phyloP scores from a whole-genome alignment of 208 protist genomes.

The Crithidia brevicula region DNA sequence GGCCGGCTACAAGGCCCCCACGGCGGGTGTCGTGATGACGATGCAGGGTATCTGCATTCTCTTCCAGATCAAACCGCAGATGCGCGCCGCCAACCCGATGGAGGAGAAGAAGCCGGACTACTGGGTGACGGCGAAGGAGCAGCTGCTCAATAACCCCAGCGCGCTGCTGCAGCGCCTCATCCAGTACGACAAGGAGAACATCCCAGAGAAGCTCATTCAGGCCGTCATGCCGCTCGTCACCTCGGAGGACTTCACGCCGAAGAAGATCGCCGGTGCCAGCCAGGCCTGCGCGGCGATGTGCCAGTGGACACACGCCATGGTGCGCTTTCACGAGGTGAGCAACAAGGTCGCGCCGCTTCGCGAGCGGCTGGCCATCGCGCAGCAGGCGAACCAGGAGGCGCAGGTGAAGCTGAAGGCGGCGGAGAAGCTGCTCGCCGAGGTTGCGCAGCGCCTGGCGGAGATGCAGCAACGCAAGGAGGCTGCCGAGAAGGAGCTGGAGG shows the following conservation, averaged over 20 bases:
- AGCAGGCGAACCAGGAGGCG: slow-evolving; percentile 93
- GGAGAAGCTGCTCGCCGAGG: slow-evolving; percentile 87
- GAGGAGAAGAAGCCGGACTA: slow-evolving; percentile 97
- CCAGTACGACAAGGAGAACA: slow-evolving; percentile 97
- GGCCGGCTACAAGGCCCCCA: slow-evolving; percentile 95
- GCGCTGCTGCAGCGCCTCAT: slow-evolving; percentile 93
- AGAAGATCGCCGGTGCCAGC: slow-evolving; percentile 95
- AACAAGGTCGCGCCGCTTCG: slow-evolving; percentile 96
- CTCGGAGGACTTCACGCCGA: slow-evolving; percentile 95
- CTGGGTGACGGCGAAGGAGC: slow-evolving; percentile 94
- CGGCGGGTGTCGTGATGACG: slow-evolving; percentile 96
- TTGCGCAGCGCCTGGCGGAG: slow-evolving; percentile 92
- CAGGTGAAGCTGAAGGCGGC: slow-evolving; percentile 91
- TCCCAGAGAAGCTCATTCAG: slow-evolving; percentile 94
- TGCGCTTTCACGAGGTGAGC: slow-evolving; percentile 96
- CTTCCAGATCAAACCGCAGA: slow-evolving; percentile 96
- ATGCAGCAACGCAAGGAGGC: slow-evolving; percentile 94
- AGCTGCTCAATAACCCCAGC: slow-evolving; percentile 93
- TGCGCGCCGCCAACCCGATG: slow-evolving; percentile 95
- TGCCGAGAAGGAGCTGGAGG: slow-evolving; percentile 94
- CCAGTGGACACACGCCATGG: slow-evolving; percentile 98
- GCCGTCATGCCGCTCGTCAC: slow-evolving; percentile 93
- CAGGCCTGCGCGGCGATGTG: slow-evolving; percentile 98
- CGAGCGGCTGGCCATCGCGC: slow-evolving; percentile 84
- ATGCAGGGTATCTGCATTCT: slow-evolving; percentile 99